phyloP scores from a whole-genome alignment of 495 filamentous ascomycete genomes.

The Aspergillus nidulans region DNA sequence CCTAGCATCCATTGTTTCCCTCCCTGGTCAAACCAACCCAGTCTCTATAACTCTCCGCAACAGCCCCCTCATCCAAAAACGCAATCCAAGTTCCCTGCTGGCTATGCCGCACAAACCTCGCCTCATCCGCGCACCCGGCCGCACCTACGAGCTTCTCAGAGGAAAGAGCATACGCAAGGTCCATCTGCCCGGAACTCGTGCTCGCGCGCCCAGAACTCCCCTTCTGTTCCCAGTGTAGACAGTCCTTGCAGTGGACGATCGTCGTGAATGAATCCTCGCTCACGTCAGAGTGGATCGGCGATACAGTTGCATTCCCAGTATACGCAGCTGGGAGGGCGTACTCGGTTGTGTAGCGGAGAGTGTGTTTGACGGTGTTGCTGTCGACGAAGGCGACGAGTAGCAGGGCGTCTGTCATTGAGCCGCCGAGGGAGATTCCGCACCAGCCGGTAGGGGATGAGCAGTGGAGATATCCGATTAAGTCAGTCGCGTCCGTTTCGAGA shows the following conservation, averaged over 20 bases:
- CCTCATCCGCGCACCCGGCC: not conserved
- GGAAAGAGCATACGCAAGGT: constrained; percentile 4
- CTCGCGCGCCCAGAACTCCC: constrained; percentile 42
- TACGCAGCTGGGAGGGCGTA: constrained; percentile 56
- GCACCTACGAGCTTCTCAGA: not conserved
- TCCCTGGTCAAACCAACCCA: constrained; percentile 8
- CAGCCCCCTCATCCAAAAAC: not conserved
- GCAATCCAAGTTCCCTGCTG: constrained; percentile 8
- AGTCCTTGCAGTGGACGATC: constrained; percentile 60
- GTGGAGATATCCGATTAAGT: constrained; percentile 53
- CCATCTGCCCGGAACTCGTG: constrained; percentile 30
- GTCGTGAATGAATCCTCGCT: constrained; percentile 51
- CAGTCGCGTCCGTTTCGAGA: constrained; percentile 45
- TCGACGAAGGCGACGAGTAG: constrained; percentile 55
- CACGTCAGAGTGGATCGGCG: constrained; percentile 52
- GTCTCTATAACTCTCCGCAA: not conserved
- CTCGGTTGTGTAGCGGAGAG: constrained; percentile 49
- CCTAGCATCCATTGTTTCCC: too few relatives aligned
- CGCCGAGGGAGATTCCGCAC: constrained; percentile 54
- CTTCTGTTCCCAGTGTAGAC: constrained; percentile 53
- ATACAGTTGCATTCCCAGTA: constrained; percentile 51
- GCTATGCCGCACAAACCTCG: not conserved
- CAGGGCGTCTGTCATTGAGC: constrained; percentile 54
- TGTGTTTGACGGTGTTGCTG: constrained; percentile 47
- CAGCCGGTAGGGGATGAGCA: constrained; percentile 35